Conservation (phyloP, 805 yeast genomes). For the Saturnispora hagleri region DNA sequence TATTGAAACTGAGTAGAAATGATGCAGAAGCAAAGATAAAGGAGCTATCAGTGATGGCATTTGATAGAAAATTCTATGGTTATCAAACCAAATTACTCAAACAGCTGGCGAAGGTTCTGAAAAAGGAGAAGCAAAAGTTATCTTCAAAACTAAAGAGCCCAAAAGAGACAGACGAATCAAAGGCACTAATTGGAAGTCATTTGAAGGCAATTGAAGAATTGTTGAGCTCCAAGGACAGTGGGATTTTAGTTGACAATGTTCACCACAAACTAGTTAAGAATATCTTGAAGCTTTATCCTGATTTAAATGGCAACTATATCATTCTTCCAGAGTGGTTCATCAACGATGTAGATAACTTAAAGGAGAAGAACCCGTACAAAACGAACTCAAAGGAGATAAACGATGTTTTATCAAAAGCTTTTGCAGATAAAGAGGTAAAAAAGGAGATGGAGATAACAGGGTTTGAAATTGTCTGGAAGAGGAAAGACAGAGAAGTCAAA, state of each 20-base stretch:
- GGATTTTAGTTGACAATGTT: constrained; percentile 5
- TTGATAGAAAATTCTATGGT: constrained; percentile 39
- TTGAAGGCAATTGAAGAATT: constrained; percentile 5
- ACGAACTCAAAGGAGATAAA: constrained; percentile 34
- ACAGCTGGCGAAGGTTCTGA: constrained; percentile 33
- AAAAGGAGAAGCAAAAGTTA: constrained; percentile 11
- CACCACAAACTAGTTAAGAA: constrained; percentile 18
- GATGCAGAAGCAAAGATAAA: constrained; percentile 39
- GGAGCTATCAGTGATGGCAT: constrained; percentile 35
- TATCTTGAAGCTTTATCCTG: constrained; percentile 10
- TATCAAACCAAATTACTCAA: constrained; percentile 27
- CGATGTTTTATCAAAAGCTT: constrained; percentile 37
- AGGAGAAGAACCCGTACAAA: constrained; percentile 30
- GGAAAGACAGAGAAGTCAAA: constrained; percentile 11
- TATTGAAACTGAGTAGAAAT: constrained; percentile 27
- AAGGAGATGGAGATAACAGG: constrained; percentile 10
- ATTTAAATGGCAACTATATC: constrained; percentile 1
- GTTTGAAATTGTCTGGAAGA: constrained; percentile 5
- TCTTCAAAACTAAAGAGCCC: not conserved
- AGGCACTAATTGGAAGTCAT: not conserved
- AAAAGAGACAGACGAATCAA: not conserved
- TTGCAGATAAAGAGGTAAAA: constrained; percentile 36
- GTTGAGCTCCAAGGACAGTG: not conserved
- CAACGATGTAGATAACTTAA: constrained; percentile 25
- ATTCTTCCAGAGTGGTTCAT: constrained; percentile 29